phyloP scores from a whole-genome alignment of 2,329 filamentous ascomycete genomes.

The Colletotrichum sublineola region DNA sequence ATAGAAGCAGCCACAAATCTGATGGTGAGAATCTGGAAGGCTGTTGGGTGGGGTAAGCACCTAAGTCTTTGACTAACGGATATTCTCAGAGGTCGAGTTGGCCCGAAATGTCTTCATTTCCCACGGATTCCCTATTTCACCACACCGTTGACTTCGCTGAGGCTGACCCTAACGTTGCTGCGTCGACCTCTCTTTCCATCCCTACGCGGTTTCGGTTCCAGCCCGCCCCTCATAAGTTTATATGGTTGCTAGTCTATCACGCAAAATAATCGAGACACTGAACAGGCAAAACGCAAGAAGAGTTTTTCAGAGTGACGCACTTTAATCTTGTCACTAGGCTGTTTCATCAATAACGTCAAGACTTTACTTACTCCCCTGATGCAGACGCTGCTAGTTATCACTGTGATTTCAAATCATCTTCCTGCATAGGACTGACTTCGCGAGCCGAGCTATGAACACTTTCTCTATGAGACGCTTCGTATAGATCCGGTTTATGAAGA shows the following conservation, averaged over 20 bases:
- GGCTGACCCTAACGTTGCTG: not conserved
- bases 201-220: not conserved
- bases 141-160: not conserved
- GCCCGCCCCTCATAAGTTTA: not conserved
- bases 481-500: not conserved
- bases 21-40: not conserved
- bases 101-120: not conserved
- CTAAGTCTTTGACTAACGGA: not conserved
- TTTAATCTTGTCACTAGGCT: not conserved
- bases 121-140: not conserved
- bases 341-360: not conserved
- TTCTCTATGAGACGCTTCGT: not conserved
- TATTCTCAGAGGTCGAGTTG: not conserved
- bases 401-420: not conserved
- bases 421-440: not conserved
- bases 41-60: not conserved
- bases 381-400: not conserved
- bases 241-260: not conserved
- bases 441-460: not conserved
- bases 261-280: not conserved
- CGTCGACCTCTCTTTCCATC: not conserved
- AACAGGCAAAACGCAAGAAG: not conserved
- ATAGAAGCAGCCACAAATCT: not conserved
- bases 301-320: not conserved
- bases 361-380: not conserved